Evolutionary conservation across 2,329 filamentous ascomycete species (phyloP).

Genomic region (Thielaviopsis ethacetica): DNA sequence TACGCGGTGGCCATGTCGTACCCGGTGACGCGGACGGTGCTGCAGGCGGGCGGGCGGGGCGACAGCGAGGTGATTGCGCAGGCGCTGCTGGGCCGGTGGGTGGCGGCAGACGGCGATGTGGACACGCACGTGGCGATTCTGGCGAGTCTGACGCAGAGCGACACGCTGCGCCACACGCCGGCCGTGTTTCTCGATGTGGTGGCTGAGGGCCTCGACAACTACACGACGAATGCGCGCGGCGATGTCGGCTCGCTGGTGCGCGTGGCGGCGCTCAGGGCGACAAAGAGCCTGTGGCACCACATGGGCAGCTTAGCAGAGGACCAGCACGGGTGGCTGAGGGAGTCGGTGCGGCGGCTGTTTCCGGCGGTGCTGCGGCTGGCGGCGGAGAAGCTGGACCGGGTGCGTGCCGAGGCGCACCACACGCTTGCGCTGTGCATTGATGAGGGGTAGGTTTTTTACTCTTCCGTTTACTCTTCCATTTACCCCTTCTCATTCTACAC

Average conservation of each 20-base stretch:
- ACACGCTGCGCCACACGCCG: slow-evolving; percentile 26
- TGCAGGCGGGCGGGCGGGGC: not conserved
- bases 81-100: slow-evolving; percentile 37
- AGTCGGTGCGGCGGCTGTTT: slow-evolving; percentile 26
- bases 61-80: slow-evolving; percentile 22
- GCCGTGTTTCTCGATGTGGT: slow-evolving; percentile 29
- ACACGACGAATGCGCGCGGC: slow-evolving; percentile 75
- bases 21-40: slow-evolving; percentile 20
- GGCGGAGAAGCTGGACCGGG: slow-evolving; percentile 78
- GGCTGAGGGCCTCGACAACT: slow-evolving; percentile 58
- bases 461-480: not conserved
- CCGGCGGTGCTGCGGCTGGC: slow-evolving; percentile 49
- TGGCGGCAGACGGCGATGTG: slow-evolving; percentile 27
- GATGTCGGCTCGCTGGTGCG: slow-evolving; percentile 81
- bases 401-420: slow-evolving; percentile 50
- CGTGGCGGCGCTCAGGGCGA: slow-evolving; percentile 62
- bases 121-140: slow-evolving; percentile 40
- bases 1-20: slow-evolving; percentile 35
- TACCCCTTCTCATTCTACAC: not conserved
- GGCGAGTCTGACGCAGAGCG: slow-evolving; percentile 33
- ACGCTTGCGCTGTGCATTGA: slow-evolving; percentile 30
- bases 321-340: slow-evolving; percentile 16
- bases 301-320: slow-evolving; percentile 14
- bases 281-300: slow-evolving; percentile 42
- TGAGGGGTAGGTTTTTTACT: slow-evolving; percentile 23